phyloP scores from a whole-genome alignment of 805 yeast species.

The Barnettozyma californica region DNA sequence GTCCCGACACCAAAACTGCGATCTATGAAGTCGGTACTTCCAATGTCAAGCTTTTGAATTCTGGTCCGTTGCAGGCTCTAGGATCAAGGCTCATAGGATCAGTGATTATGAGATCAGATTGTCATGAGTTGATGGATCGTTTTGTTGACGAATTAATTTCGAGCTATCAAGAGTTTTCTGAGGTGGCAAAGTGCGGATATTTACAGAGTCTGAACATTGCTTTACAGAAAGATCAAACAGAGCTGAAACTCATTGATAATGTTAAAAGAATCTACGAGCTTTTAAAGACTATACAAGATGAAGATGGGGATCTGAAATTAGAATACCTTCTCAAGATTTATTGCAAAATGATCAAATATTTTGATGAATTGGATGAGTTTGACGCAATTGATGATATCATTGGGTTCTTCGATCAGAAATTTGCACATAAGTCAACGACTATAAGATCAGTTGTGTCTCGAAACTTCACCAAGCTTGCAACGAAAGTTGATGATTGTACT shows the following conservation, averaged over 20 bases:
- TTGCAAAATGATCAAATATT: slow-evolving; percentile 19
- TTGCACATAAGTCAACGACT: slow-evolving; percentile 45
- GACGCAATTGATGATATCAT: slow-evolving; percentile 42
- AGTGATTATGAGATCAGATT: slow-evolving; percentile 25
- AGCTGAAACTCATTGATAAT: slow-evolving; percentile 1
- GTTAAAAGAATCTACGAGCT: background rate
- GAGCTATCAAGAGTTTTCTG: slow-evolving; percentile 11
- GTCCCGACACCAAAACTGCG: slow-evolving; percentile 24
- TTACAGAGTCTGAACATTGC: slow-evolving; percentile 17
- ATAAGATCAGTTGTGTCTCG: slow-evolving; percentile 66
- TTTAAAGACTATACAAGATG: background rate
- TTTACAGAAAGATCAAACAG: slow-evolving; percentile 18
- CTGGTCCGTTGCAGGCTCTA: slow-evolving; percentile 37
- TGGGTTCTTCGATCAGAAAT: slow-evolving; percentile 38
- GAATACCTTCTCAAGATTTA: slow-evolving; percentile 21
- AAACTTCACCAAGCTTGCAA: slow-evolving; percentile 46
- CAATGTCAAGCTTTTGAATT: slow-evolving; percentile 28
- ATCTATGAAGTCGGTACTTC: slow-evolving; percentile 33
- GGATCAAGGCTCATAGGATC: slow-evolving; percentile 28
- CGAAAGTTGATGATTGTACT: slow-evolving; percentile 30
- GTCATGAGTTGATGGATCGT: slow-evolving; percentile 8
- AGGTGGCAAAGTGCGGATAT: slow-evolving; percentile 12
- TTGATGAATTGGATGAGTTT: slow-evolving; percentile 11
- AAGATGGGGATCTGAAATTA: slow-evolving; percentile 6
- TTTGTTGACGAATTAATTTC: slow-evolving; percentile 14